Evolutionary conservation across 139 green algal genomes (phyloP), one percentile per base, ranked within the genome.

Genomic region (Zygnema cylindricum): DNA sequence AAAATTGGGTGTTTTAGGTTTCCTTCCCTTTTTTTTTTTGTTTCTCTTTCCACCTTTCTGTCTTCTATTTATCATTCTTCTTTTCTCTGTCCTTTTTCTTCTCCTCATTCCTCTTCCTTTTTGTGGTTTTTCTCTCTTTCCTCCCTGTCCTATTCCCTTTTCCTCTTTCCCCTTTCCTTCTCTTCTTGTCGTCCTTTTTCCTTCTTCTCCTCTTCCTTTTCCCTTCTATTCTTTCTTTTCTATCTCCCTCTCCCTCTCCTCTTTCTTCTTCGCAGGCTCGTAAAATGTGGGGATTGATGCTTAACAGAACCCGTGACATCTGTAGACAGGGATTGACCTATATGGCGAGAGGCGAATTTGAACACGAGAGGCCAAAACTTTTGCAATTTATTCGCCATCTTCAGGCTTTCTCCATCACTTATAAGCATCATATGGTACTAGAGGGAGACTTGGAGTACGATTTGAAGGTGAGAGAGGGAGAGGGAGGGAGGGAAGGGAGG

Each of bases 331-430:
- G 32, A 30, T 2, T 82, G 42, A 7, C 25, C n/a, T n/a, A n/a
- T n/a, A n/a, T n/a, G n/a, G n/a, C n/a, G n/a, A n/a, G n/a, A n/a
- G n/a, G n/a, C n/a, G n/a, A n/a, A n/a, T n/a, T n/a, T n/a, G n/a
- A 69, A 92, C 86, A 43, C 87, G 38, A 35, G 86, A 90, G n/a
- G 83, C 86, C 1, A 84, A 92, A 35, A 92, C 32, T n/a, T n/a
- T n/a, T n/a, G n/a, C 11, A 90, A 30, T 21, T 92, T 84, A 85
- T 92, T 7, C 43, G 35, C 30, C 1, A 2, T 86, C 73, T 36
- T 92, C 3, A 84, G 83, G 84, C 23, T 63, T 73, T 73, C 88
- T 69, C 71, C 38, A 42, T 30, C 38, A 16, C 3, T 7, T 38
- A 43, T 25, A 79, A 42, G 38, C 36, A 43, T 79, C 11, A 11